Percentiles rank a stretch among this genome's conserved stretches.
phyloP scores from a whole-genome alignment of 306 rosid species.

The Alnus glutinosa region DNA sequence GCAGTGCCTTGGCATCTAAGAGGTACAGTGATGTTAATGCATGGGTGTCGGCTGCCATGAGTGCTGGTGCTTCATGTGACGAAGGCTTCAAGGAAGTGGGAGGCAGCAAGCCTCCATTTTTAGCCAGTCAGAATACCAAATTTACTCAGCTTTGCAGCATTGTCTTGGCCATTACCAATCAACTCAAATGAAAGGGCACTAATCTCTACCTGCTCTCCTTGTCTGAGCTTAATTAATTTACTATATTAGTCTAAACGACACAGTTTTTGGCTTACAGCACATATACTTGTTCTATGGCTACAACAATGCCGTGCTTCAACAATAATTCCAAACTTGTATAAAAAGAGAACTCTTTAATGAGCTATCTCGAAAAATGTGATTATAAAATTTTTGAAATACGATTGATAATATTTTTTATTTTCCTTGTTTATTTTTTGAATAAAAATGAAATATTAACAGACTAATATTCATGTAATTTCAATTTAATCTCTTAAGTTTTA shows the following conservation, averaged over 20 bases:
- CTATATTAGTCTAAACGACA: background rate
- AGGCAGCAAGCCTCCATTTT: background rate
- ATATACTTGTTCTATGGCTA: too few species aligned
- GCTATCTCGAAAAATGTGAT: too few species aligned
- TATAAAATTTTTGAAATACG: too few species aligned
- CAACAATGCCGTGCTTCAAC: too few species aligned
- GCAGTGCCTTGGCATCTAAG: background rate
- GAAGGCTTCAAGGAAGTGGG: background rate
- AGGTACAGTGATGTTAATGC: slow-evolving; percentile 10
- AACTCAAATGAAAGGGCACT: background rate
- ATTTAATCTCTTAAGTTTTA: too few species aligned
- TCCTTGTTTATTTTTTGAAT: too few species aligned
- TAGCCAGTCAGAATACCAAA: background rate
- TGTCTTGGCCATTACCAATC: slow-evolving; percentile 21
- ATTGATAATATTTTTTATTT: too few species aligned
- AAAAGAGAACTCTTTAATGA: too few species aligned
- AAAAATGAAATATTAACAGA: too few species aligned
- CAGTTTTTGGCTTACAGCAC: too few species aligned
- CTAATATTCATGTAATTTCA: too few species aligned
- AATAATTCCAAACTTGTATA: too few species aligned
- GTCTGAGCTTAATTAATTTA: background rate
- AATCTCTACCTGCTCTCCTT: background rate
- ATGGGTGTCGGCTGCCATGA: slow-evolving; percentile 20
- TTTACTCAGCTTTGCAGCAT: slow-evolving; percentile 14
- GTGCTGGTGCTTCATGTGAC: slow-evolving; percentile 19